Base-by-base conservation (phyloP, 352 stramenopile species). In the Plasmopara viticola region DNA sequence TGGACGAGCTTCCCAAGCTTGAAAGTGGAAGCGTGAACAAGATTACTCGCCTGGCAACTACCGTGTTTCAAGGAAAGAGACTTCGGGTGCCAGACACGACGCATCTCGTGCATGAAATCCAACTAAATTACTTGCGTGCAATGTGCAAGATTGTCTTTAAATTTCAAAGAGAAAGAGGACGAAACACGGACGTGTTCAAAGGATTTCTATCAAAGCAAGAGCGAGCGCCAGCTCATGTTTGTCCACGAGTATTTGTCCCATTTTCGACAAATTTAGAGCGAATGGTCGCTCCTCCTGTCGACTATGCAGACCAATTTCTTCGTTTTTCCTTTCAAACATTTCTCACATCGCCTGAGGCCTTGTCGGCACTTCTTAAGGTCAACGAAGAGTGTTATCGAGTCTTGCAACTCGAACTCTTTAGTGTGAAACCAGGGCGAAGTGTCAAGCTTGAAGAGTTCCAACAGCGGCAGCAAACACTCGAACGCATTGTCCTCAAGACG, bases 121-220 rank as follows among this genome's bases (percentile, higher is more conserved):
- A 94, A 57, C 66, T 95, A 0, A 88, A 95, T 47, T 97, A 95
- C 60, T 59, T 96, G 37, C 83, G 92, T 9, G 87, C 87, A 7
- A 96, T 97, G 86, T 95, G 95, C 68, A 82, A 81, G 48, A 90
- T 97, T 30, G 71, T 97, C 4, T 89, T 97, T 29, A 78, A 90
- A n/a, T 84, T 67, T 28, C 80, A 94, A 35, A 76, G 89, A 33
- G 53, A 72, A 47, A 37, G 59, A 1, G 53, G 66, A 0, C 67
- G 78, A 18, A 89, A 90, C 44, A 29, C 51, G 5, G 73, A 87
- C 37, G 64, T 91, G 1, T 91, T 91, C 38, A 20, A 50, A 42
- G 70, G 70, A 0, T 77, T 91, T 38, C 58, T 91, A 0, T 58
- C 56, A 0, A 51, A 44, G 10, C 70, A 85, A 28, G 76, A 91